These are phyloP conservation scores for Fusarium torulosum DNA, from an alignment of 2,329 filamentous ascomycete genomes.

Conservation along the genomic window DNA sequence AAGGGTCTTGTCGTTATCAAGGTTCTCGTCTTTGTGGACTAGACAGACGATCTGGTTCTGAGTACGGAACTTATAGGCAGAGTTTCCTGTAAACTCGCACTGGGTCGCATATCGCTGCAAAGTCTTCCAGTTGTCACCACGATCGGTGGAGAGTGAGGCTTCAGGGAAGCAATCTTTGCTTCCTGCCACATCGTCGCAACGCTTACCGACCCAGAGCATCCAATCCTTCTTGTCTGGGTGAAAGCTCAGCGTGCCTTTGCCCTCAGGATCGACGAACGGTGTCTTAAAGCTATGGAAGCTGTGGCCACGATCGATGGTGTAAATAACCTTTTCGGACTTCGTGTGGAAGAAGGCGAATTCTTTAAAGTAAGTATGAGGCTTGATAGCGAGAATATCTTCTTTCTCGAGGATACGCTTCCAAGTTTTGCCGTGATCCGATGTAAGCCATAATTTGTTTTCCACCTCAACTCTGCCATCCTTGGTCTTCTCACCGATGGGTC, in stretches of 20 bases:
- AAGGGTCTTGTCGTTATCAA: slow-evolving; percentile 74
- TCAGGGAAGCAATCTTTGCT: slow-evolving; percentile 74
- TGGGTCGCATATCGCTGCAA: slow-evolving; percentile 80
- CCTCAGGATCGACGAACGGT: slow-evolving; percentile 61
- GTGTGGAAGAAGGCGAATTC: slow-evolving; percentile 92
- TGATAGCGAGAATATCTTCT: slow-evolving; percentile 77
- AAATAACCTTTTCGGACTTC: slow-evolving; percentile 72
- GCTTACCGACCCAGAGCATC: slow-evolving; percentile 88
- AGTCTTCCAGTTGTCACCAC: slow-evolving; percentile 83
- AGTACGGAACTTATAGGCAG: slow-evolving; percentile 66
- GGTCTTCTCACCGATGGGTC: slow-evolving; percentile 56
- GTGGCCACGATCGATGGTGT: slow-evolving; percentile 83
- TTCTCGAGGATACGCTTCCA: slow-evolving; percentile 80
- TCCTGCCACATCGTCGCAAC: slow-evolving; percentile 69
- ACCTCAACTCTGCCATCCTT: slow-evolving; percentile 48
- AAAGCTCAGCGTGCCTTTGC: slow-evolving; percentile 72
- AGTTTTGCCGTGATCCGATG: slow-evolving; percentile 87
- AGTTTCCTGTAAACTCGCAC: slow-evolving; percentile 86
- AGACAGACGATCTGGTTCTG: slow-evolving; percentile 71
- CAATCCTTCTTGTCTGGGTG: slow-evolving; percentile 89
- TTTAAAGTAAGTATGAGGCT: slow-evolving; percentile 83
- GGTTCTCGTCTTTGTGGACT: slow-evolving; percentile 66
- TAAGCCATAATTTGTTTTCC: slow-evolving; percentile 76
- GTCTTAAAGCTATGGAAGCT: slow-evolving; percentile 80
- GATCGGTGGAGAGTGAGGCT: slow-evolving; percentile 82